Conservation (phyloP, 306 rosid species). For the Cyamopsis tetragonoloba region DNA sequence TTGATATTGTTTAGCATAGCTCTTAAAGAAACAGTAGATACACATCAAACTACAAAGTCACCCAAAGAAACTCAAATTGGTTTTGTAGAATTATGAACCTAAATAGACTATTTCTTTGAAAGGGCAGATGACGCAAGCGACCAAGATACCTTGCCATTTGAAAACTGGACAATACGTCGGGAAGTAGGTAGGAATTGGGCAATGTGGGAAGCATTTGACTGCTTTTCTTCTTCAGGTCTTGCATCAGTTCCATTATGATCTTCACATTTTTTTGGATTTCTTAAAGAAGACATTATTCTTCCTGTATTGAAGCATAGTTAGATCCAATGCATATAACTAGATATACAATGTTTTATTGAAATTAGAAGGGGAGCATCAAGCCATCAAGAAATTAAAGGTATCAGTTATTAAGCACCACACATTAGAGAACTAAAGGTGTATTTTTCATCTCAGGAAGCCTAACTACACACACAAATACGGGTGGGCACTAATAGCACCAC, state of each 20-base stretch:
- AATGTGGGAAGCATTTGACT: slow-evolving; percentile 43
- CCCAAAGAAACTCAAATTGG: neutral
- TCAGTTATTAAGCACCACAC: neutral
- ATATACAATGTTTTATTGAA: slow-evolving; percentile 3
- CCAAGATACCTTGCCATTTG: slow-evolving; percentile 82
- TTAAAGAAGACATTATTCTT: slow-evolving; percentile 71
- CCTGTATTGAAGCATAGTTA: slow-evolving; percentile 48
- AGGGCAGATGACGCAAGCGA: neutral
- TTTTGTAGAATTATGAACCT: slow-evolving; percentile 4
- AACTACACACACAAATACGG: neutral
- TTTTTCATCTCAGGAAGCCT: slow-evolving; percentile 10
- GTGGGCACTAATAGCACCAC: too few species aligned
- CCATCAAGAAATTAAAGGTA: too few species aligned
- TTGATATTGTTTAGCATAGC: neutral
- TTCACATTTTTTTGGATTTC: slow-evolving; percentile 29
- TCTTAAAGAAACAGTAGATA: neutral
- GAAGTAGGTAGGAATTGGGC: slow-evolving; percentile 95
- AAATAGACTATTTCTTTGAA: neutral
- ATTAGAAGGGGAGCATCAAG: slow-evolving; percentile 1
- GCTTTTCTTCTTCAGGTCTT: slow-evolving; percentile 42
- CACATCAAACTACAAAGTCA: neutral
- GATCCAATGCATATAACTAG: slow-evolving; percentile 14
- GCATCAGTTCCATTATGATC: slow-evolving; percentile 41
- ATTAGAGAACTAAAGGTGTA: neutral
- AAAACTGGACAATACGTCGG: slow-evolving; percentile 90